phyloP scores from a whole-genome alignment of 805 yeast genomes.

The Clavispora vitiphila region DNA sequence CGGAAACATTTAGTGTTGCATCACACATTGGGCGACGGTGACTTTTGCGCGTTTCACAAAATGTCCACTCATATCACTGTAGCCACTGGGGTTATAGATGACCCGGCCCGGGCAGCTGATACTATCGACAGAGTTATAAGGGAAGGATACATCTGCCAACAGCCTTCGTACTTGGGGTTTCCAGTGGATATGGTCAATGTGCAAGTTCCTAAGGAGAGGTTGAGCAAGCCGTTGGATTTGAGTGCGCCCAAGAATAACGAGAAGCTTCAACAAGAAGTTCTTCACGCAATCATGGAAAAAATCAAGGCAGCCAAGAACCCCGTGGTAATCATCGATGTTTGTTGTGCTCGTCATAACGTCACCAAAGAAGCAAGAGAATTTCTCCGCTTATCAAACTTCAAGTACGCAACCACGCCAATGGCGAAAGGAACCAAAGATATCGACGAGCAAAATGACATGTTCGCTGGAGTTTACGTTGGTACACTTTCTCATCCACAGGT shows the following conservation, averaged over 20 bases:
- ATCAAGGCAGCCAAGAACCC: slow-evolving; percentile 16
- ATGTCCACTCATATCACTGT: slow-evolving; percentile 10
- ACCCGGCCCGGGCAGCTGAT: slow-evolving; percentile 8
- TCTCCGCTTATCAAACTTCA: slow-evolving; percentile 15
- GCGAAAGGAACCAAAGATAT: slow-evolving; percentile 17
- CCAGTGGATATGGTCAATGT: slow-evolving; percentile 15
- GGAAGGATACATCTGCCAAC: slow-evolving; percentile 15
- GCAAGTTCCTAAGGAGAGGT: slow-evolving; percentile 6
- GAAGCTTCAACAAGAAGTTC: slow-evolving; percentile 11
- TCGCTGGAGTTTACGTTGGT: slow-evolving; percentile 22
- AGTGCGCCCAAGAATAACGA: slow-evolving; percentile 9
- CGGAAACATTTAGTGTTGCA: slow-evolving; percentile 13
- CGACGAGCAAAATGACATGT: slow-evolving; percentile 16
- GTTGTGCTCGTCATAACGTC: slow-evolving; percentile 17
- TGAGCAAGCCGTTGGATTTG: slow-evolving; percentile 12
- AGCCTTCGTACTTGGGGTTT: slow-evolving; percentile 14
- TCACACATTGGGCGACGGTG: slow-evolving; percentile 16
- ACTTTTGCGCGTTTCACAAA: slow-evolving; percentile 11
- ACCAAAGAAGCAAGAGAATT: slow-evolving; percentile 14
- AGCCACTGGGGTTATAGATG: slow-evolving; percentile 10
- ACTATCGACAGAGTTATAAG: slow-evolving; percentile 13
- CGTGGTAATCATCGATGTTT: slow-evolving; percentile 18
- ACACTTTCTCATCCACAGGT: slow-evolving; percentile 20
- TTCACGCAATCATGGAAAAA: slow-evolving; percentile 6
- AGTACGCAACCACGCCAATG: slow-evolving; percentile 21